phyloP scores from a whole-genome alignment of 2,329 filamentous ascomycete species.

The Trichophyton equinum region DNA sequence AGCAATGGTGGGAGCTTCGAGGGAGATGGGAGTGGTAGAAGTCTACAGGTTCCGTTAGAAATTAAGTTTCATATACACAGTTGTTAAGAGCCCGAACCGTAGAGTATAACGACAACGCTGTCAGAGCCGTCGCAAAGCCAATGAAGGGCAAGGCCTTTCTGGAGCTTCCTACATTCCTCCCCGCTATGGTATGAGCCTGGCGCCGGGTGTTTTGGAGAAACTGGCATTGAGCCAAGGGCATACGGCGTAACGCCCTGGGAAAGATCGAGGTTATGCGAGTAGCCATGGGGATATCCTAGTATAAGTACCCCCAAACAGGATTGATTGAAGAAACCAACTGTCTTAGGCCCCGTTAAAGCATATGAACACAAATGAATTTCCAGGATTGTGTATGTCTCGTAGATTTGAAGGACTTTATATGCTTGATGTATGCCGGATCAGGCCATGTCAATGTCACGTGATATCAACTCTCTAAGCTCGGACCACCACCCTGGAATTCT shows the following conservation, averaged over 20 bases:
- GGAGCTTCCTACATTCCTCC: neutral
- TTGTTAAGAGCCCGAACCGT: neutral
- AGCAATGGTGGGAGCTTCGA: slow-evolving; percentile 51
- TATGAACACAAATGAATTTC: neutral
- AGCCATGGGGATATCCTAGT: neutral
- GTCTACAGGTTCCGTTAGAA: slow-evolving; percentile 6
- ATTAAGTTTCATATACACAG: neutral
- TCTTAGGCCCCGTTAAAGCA: neutral
- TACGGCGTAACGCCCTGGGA: neutral
- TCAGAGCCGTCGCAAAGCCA: slow-evolving; percentile 4
- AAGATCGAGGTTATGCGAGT: neutral
- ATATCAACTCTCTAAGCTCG: neutral
- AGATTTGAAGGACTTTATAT: neutral
- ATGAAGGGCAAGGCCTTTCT: neutral
- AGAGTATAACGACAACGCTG: neutral
- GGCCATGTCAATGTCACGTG: neutral
- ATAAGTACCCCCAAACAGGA: neutral
- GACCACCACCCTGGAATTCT: too few relatives aligned
- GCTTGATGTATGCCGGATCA: neutral
- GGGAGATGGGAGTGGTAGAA: neutral
- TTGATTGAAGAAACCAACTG: neutral
- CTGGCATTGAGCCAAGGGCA: neutral
- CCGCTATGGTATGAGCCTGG: neutral
- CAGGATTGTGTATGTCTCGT: neutral
- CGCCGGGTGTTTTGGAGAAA: neutral